Percentiles rank a stretch among this genome's conserved stretches.
These are phyloP conservation scores for Candida sakaeoensis DNA, from an alignment of 805 yeast genomes.

Conservation along the genomic window DNA sequence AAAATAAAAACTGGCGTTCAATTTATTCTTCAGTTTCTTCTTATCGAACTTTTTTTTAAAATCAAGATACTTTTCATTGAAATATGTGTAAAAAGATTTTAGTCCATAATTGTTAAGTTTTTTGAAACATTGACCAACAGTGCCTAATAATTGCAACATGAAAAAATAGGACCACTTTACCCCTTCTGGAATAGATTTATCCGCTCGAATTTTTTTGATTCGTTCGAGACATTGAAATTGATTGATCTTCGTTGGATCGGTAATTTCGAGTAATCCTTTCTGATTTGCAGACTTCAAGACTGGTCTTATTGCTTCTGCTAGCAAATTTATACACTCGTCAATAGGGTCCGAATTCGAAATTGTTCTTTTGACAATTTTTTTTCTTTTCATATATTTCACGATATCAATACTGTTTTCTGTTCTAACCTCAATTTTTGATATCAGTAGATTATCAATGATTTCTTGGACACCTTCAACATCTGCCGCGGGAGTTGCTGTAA, in stretches of 20 bases:
- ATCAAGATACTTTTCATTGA: conserved; percentile 54
- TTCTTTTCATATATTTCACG: conserved; percentile 68
- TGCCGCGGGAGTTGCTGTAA: conserved; percentile 96
- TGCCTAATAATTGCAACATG: conserved; percentile 57
- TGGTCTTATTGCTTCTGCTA: conserved; percentile 68
- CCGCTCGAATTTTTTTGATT: conserved; percentile 51
- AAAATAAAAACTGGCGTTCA: conserved; percentile 59
- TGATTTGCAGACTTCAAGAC: conserved; percentile 60
- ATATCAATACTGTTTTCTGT: conserved; percentile 84
- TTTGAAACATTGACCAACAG: conserved; percentile 68
- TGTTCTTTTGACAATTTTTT: conserved; percentile 55
- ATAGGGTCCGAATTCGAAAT: conserved; percentile 56
- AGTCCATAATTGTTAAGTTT: conserved; percentile 80
- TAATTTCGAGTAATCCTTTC: conserved; percentile 56
- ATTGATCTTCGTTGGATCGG: conserved; percentile 66
- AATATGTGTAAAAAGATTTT: conserved; percentile 67
- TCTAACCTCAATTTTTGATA: conserved; percentile 78
- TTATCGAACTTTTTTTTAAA: conserved; percentile 53
- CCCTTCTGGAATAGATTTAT: conserved; percentile 60
- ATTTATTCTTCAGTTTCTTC: conserved; percentile 59
- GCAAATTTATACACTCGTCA: conserved; percentile 45
- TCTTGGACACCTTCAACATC: conserved; percentile 85
- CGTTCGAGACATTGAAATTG: conserved; percentile 70
- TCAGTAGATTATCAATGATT: conserved; percentile 66
- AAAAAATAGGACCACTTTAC: conserved; percentile 69